Percentiles rank a stretch among this genome's conserved stretches.
These are phyloP conservation scores for Laetiporus sulphureus DNA, from an alignment of 1,284 basidiomycete species.

Conservation along the genomic window DNA sequence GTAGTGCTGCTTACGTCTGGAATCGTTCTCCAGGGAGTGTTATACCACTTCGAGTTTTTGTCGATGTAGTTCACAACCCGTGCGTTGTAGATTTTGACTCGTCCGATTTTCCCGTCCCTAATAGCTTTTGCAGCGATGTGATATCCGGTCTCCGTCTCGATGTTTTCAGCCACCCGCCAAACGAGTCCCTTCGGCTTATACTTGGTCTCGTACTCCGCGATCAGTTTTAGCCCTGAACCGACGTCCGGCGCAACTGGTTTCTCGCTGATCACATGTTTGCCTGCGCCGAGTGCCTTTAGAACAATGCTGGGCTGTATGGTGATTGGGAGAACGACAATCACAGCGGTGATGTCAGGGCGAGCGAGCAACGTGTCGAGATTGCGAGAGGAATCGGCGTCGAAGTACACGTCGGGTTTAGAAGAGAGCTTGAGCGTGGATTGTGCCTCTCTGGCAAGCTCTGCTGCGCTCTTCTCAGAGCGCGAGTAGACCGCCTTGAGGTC, in stretches of 20 bases:
- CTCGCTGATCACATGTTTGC: constrained; percentile 83
- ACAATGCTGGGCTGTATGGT: constrained; percentile 65
- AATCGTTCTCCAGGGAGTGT: constrained; percentile 75
- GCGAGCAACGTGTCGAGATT: constrained; percentile 61
- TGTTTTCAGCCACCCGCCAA: constrained; percentile 87
- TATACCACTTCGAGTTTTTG: constrained; percentile 66
- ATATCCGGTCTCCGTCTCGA: constrained; percentile 62
- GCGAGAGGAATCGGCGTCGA: constrained; percentile 39
- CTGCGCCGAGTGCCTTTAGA: constrained; percentile 53
- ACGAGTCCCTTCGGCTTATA: constrained; percentile 68
- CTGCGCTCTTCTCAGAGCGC: constrained; percentile 60
- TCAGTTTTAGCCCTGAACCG: constrained; percentile 51
- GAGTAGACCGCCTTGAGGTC: constrained; percentile 71
- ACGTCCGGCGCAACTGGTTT: constrained; percentile 81
- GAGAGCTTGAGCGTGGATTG: constrained; percentile 35
- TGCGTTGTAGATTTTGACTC: constrained; percentile 56
- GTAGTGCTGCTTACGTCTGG: constrained; percentile 53
- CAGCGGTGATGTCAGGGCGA: constrained; percentile 59
- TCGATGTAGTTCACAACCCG: constrained; percentile 51
- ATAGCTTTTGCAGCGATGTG: constrained; percentile 48
- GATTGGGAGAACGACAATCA: constrained; percentile 77
- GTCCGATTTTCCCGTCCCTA: constrained; percentile 52
- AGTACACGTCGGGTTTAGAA: constrained; percentile 44
- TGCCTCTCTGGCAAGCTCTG: constrained; percentile 41
- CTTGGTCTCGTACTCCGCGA: constrained; percentile 55